These are phyloP conservation scores for Stropharia rugosoannulata DNA, from an alignment of 768 basidiomycete species.

Conservation along the genomic window DNA sequence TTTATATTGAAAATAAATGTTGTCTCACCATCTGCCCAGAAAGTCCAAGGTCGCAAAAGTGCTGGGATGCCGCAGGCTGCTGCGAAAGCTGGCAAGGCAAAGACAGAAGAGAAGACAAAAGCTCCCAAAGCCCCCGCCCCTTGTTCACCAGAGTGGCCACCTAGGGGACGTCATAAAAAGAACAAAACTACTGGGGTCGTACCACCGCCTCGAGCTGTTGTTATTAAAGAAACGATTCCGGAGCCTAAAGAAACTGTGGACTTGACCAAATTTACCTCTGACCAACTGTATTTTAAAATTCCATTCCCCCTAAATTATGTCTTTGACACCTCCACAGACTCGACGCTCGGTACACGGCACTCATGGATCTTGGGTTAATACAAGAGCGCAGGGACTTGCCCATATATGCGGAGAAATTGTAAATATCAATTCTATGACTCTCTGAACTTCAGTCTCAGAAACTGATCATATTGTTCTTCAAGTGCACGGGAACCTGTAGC, in stretches of 20 bases:
- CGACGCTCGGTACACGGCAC: slow-evolving; percentile 51
- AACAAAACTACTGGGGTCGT: slow-evolving; percentile 18
- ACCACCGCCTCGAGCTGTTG: too few relatives aligned
- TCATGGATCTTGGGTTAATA: slow-evolving; percentile 64
- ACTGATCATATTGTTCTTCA: slow-evolving; percentile 8
- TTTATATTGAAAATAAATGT: not conserved
- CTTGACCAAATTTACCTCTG: slow-evolving; percentile 36
- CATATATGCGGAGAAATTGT: not conserved
- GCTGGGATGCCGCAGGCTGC: slow-evolving; percentile 4
- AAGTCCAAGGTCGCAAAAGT: slow-evolving; percentile 24
- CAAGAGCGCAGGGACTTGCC: not conserved
- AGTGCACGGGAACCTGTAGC: slow-evolving; percentile 35
- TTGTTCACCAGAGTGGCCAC: slow-evolving; percentile 57
- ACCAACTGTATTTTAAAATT: slow-evolving; percentile 43
- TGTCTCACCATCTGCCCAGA: slow-evolving; percentile 18
- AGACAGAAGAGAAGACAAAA: slow-evolving; percentile 19
- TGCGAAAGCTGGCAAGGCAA: slow-evolving; percentile 14
- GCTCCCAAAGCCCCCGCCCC: slow-evolving; percentile 20
- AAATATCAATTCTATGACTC: not conserved
- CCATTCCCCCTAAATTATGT: not conserved
- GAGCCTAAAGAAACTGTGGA: slow-evolving; percentile 20
- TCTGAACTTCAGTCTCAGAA: not conserved
- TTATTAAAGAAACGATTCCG: slow-evolving; percentile 1
- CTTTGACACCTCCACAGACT: slow-evolving; percentile 36
- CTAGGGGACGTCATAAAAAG: slow-evolving; percentile 57